Evolutionary conservation across 306 rosid species (phyloP).

Genomic region (Ochetophila trinervis): DNA sequence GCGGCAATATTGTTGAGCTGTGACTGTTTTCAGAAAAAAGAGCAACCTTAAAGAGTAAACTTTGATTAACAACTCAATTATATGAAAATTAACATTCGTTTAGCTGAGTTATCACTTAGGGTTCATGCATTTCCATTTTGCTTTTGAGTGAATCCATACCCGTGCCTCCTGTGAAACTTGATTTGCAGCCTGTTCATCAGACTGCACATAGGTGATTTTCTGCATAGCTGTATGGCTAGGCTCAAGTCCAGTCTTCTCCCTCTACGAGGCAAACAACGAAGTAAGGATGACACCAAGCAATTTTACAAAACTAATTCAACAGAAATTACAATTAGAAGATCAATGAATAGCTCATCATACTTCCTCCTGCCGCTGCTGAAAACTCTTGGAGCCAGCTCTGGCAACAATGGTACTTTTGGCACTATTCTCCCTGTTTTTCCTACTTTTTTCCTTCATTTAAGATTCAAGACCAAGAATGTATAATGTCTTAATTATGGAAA

Average conservation of each 20-base stretch:
- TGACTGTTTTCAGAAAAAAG: conserved; percentile 2
- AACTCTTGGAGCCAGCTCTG: conserved; percentile 7
- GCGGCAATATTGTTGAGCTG: not conserved
- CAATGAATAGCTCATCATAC: not conserved
- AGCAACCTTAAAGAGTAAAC: not conserved
- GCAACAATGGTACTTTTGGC: conserved; percentile 1
- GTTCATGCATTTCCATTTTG: conserved; percentile 1
- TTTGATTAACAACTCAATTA: too few relatives aligned
- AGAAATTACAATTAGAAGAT: not conserved
- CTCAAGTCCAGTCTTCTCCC: conserved; percentile 2
- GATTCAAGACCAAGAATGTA: not conserved
- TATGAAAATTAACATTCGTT: too few relatives aligned
- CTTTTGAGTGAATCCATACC: not conserved
- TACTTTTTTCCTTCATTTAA: conserved; percentile 3
- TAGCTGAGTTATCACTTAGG: not conserved
- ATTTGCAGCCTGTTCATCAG: conserved; percentile 9
- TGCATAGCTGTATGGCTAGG: not conserved
- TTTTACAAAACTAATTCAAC: not conserved
- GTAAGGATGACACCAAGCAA: not conserved
- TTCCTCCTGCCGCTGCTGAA: not conserved
- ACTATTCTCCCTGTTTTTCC: conserved; percentile 3
- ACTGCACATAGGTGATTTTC: conserved; percentile 4
- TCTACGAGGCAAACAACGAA: not conserved
- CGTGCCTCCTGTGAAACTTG: conserved; percentile 10
- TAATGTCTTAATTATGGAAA: not conserved